Conservation (phyloP, 495 filamentous ascomycete species). For the Penicillium mononematosum region DNA sequence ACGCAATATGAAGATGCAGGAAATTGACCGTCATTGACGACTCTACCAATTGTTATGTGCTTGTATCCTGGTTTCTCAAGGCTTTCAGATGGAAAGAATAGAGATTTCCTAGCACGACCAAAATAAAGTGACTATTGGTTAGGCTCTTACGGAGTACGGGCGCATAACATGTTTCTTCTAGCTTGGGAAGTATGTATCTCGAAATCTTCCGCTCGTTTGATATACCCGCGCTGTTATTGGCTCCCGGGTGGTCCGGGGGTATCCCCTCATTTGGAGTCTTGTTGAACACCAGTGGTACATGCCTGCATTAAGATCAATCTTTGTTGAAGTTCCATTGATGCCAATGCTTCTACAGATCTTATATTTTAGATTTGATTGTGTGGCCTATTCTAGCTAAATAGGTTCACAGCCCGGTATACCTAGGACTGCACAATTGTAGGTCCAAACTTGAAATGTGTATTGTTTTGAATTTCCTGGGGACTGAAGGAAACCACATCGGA, state of each 20-base stretch:
- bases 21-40: too few relatives aligned
- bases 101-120: background rate
- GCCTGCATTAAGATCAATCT: background rate
- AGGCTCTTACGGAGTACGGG: background rate
- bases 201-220: background rate
- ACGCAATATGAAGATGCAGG: too few relatives aligned
- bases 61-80: background rate
- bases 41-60: too few relatives aligned
- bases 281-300: background rate
- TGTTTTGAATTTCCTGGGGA: constrained; percentile 11
- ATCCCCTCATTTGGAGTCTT: constrained; percentile 1
- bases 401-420: background rate
- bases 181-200: background rate
- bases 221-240: constrained; percentile 11
- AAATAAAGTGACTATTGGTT: background rate
- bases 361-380: background rate
- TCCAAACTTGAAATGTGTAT: constrained; percentile 7
- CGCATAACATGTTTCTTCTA: background rate
- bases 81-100: background rate
- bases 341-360: background rate
- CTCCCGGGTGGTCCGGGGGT: constrained; percentile 2
- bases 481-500: constrained; percentile 23
- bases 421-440: background rate
- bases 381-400: background rate
- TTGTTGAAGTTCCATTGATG: background rate